These are phyloP conservation scores for Helicosporidium sp. DNA, from an alignment of 139 green algal species.

Conservation along the genomic window DNA sequence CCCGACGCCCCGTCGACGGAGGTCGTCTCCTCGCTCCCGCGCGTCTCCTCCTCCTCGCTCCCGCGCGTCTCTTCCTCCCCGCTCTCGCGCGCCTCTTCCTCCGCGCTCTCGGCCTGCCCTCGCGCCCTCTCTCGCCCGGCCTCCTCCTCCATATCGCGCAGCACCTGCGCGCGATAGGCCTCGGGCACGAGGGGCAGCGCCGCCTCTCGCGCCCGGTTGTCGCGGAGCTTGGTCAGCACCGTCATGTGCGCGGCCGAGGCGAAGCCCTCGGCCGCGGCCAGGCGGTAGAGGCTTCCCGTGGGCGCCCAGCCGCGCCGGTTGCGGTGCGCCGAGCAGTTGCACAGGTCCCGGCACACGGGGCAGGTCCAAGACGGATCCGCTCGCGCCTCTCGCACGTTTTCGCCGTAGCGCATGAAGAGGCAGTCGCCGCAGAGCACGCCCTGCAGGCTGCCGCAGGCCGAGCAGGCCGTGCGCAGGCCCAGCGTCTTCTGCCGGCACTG, in stretches of 20 bases:
- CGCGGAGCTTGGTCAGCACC: too few relatives aligned
- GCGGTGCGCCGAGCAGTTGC: conserved; percentile 60
- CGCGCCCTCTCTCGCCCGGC: not conserved
- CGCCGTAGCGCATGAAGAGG: conserved; percentile 54
- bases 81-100: not conserved
- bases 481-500: conserved; percentile 23
- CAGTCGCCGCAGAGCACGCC: conserved; percentile 61
- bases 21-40: too few relatives aligned
- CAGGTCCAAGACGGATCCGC: conserved; percentile 32
- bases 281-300: conserved; percentile 38
- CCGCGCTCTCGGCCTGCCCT: not conserved
- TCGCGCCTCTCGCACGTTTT: conserved; percentile 40
- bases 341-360: conserved; percentile 51
- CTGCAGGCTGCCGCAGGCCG: conserved; percentile 16
- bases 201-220: conserved; percentile 14
- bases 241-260: conserved; percentile 51
- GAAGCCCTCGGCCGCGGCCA: conserved; percentile 27
- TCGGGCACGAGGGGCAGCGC: not conserved
- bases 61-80: not conserved
- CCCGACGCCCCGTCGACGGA: too few relatives aligned
- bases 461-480: conserved; percentile 13
- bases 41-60: not conserved
- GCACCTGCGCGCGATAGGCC: too few relatives aligned
- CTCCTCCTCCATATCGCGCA: too few relatives aligned
- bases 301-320: conserved; percentile 32